These are phyloP conservation scores for Pleurotus salmoneostramineus DNA, from an alignment of 768 basidiomycete species.

Conservation along the genomic window DNA sequence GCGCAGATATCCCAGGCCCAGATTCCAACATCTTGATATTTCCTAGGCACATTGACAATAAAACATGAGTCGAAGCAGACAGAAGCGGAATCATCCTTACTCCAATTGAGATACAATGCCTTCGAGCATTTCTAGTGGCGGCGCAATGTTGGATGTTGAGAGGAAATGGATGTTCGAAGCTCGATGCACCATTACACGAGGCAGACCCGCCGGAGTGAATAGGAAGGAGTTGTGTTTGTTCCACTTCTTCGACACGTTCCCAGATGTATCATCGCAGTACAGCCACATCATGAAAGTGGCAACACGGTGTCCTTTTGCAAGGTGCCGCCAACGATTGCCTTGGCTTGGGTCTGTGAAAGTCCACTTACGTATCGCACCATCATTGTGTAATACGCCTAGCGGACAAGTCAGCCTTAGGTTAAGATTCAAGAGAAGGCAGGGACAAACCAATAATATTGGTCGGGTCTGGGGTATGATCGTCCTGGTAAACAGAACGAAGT, in stretches of 20 bases:
- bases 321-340: not conserved
- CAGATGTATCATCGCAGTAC: conserved; percentile 28
- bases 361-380: not conserved
- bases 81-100: conserved; percentile 13
- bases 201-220: conserved; percentile 23
- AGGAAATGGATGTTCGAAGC: conserved; percentile 29
- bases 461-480: not conserved
- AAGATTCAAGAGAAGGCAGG: not conserved
- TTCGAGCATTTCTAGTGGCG: conserved; percentile 29
- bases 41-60: too few relatives aligned
- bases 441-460: not conserved
- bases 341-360: not conserved
- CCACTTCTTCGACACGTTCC: conserved; percentile 31
- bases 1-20: conserved; percentile 31
- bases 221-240: conserved; percentile 29
- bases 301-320: conserved; percentile 11
- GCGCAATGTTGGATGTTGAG: conserved; percentile 24
- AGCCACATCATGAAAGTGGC: conserved; percentile 19
- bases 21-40: conserved; percentile 25
- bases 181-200: conserved; percentile 14
- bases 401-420: not conserved
- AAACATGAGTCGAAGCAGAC: too few relatives aligned
- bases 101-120: conserved; percentile 21
- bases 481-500: not conserved
- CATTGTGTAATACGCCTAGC: not conserved